phyloP scores from a whole-genome alignment of 345 rosid species.

The Salix purpurea region DNA sequence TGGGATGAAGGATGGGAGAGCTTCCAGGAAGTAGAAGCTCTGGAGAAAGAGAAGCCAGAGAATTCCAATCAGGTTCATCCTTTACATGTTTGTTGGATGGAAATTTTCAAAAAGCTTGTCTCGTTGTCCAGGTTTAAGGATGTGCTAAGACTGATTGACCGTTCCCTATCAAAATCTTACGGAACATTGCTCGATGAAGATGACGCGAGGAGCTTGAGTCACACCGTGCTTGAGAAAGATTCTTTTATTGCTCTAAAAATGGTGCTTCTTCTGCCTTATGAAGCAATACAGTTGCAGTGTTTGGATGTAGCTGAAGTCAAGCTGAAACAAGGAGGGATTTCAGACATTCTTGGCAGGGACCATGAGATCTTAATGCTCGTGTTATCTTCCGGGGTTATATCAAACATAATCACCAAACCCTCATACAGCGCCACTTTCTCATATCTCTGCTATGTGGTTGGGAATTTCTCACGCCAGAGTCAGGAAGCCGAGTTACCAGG shows the following conservation, averaged over 20 bases:
- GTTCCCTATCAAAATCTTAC: slow-evolving; percentile 45
- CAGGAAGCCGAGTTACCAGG: slow-evolving; percentile 50
- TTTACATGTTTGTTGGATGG: slow-evolving; percentile 72
- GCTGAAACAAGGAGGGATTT: slow-evolving; percentile 57
- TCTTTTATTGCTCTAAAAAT: slow-evolving; percentile 53
- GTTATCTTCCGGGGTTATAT: slow-evolving; percentile 55
- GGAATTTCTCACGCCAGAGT: slow-evolving; percentile 56
- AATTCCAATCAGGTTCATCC: slow-evolving; percentile 50
- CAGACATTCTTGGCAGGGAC: slow-evolving; percentile 39
- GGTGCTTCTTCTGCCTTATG: slow-evolving; percentile 68
- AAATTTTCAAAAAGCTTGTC: slow-evolving; percentile 45
- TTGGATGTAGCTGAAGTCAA: slow-evolving; percentile 53
- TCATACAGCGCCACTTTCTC: slow-evolving; percentile 50
- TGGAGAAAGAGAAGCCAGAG: slow-evolving; percentile 38
- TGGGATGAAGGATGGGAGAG: slow-evolving; percentile 99
- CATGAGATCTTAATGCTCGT: slow-evolving; percentile 54
- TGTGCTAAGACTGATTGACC: slow-evolving; percentile 56
- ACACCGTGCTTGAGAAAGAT: slow-evolving; percentile 30
- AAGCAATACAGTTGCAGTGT: slow-evolving; percentile 45
- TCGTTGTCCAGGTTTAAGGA: slow-evolving; percentile 33
- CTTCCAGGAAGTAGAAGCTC: slow-evolving; percentile 67
- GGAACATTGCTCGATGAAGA: slow-evolving; percentile 54
- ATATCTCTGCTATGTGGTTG: slow-evolving; percentile 63
- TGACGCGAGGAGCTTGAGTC: slow-evolving; percentile 47
- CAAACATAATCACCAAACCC: slow-evolving; percentile 44